A percentile compares a stretch with the other conserved stretches of the same genome.
These are phyloP conservation scores for Psilocybe mexicana DNA, from an alignment of 1,284 basidiomycete species.

Conservation along the genomic window DNA sequence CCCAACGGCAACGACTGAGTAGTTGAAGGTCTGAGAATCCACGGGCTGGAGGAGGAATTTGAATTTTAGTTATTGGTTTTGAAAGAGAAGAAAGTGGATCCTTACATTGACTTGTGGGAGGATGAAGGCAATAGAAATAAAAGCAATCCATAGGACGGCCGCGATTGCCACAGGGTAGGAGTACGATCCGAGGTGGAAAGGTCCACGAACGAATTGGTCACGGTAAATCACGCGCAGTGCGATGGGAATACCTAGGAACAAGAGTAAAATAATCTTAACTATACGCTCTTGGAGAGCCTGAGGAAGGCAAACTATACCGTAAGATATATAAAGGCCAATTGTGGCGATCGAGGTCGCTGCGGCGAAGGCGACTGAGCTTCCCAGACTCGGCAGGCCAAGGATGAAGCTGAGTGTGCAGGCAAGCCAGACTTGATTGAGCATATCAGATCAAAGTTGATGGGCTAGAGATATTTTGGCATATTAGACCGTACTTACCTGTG, in stretches of 20 bases:
- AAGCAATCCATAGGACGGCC: conserved; percentile 59
- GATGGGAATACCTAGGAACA: conserved; percentile 58
- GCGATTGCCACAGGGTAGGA: conserved; percentile 57
- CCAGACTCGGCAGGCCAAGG: conserved; percentile 70
- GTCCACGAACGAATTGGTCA: conserved; percentile 61
- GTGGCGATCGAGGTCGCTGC: conserved; percentile 79
- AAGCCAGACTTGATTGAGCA: conserved; percentile 57
- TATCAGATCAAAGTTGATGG: not conserved
- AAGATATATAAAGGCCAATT: conserved; percentile 76
- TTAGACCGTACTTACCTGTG: conserved; percentile 46
- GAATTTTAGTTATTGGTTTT: not conserved
- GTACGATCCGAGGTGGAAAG: conserved; percentile 68
- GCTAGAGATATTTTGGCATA: not conserved
- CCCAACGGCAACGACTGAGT: conserved; percentile 71
- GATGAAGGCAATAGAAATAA: conserved; percentile 68
- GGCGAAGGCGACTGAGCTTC: conserved; percentile 69
- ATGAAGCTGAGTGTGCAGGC: conserved; percentile 77
- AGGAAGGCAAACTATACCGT: conserved; percentile 38
- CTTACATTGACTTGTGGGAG: conserved; percentile 63
- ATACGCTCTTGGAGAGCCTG: too few relatives aligned
- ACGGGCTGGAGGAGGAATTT: conserved; percentile 48
- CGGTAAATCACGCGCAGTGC: conserved; percentile 63
- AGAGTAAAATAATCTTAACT: not conserved
- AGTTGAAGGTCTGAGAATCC: conserved; percentile 69
- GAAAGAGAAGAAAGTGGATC: conserved; percentile 4